Base-by-base conservation (phyloP, 352 stramenopile genomes). In the Pythium biforme region DNA sequence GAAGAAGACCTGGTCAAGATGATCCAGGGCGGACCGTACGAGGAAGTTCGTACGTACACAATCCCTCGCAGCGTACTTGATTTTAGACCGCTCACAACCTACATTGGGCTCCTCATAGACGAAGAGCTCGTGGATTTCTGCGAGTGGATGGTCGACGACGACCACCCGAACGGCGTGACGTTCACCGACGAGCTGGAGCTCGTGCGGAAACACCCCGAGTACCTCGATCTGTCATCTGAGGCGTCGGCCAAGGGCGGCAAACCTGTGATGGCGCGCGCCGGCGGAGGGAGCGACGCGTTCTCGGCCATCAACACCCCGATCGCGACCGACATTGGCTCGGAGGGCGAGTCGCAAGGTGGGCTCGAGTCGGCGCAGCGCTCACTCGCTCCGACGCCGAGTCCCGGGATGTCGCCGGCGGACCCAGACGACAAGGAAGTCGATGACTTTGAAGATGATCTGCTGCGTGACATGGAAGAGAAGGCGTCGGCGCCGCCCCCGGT, bases 101-200 rank as follows among this genome's bases (percentile, higher is more conserved):
- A n/a, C n/a, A n/a, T n/a, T n/a, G n/a, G n/a, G n/a, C n/a, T n/a
- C n/a, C n/a, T n/a, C n/a, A 37, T 37, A 83, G 77, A 94, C 46
- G 84, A 94, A 68, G 86, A 95, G 52, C 70, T 95, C 10, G 86
- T 95, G 31, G 85, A 94, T 55, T 95, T 87, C 34, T 89, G 85
- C 61, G 84, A 94, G 59, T 95, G 85, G 84, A 95, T 95, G 86
- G 69, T 81, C 22, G 81, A 92, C 55, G 81, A 84, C 19, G 75
- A 87, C 19, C 72, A 90, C 58, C 86, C 86, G 6, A 81, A 88
- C 46, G 81, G 81, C 0, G 74, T 91, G 39, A 77, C 78, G 27
- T 75, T 94, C 17, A 88, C 78, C 12, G 86, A 95, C 68, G 86
- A 95, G 46, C 82, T 95, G 65, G 82, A 85, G 62, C 70, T 95